A percentile compares a stretch with the other conserved stretches of the same genome.
Conservation (phyloP, 1,284 basidiomycete species). For the Trametes versicolor region DNA sequence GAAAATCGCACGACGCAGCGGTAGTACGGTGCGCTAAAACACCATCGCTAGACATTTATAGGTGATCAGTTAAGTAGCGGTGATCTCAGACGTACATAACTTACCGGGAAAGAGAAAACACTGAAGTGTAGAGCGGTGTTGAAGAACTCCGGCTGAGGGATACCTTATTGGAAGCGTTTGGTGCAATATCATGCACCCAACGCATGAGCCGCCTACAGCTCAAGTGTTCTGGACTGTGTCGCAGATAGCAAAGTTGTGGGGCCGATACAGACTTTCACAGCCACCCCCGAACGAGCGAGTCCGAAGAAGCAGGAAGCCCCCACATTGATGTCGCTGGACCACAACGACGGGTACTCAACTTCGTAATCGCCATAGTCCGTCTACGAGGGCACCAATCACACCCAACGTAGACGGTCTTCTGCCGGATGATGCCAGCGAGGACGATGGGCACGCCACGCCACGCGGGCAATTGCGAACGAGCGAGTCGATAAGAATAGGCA, state of each 20-base stretch:
- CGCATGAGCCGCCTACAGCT: no score
- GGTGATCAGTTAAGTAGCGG: no score
- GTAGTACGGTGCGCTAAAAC: no score
- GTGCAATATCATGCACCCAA: no score
- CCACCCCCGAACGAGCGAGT: conserved; percentile 19
- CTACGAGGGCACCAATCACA: conserved; percentile 6
- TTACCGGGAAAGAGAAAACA: no score
- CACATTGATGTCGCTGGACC: conserved; percentile 1
- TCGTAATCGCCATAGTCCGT: conserved; percentile 2
- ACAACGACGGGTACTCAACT: background rate
- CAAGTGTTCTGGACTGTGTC: background rate
- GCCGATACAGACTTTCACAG: conserved; percentile 19
- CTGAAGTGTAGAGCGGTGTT: no score
- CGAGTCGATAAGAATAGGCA: conserved; percentile 29
- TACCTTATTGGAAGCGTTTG: no score
- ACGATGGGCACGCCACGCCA: conserved; percentile 17
- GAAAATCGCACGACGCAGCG: no score
- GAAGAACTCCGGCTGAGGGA: no score
- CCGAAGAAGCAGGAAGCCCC: conserved; percentile 1
- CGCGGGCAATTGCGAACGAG: conserved; percentile 6
- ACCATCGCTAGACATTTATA: no score
- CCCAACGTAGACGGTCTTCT: background rate
- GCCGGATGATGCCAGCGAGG: conserved; percentile 18
- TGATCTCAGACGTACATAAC: no score
- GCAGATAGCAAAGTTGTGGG: background rate